A percentile compares a stretch with the other conserved stretches of the same genome.
phyloP scores from a whole-genome alignment of 805 yeast species.

The Ogataea kodamae region DNA sequence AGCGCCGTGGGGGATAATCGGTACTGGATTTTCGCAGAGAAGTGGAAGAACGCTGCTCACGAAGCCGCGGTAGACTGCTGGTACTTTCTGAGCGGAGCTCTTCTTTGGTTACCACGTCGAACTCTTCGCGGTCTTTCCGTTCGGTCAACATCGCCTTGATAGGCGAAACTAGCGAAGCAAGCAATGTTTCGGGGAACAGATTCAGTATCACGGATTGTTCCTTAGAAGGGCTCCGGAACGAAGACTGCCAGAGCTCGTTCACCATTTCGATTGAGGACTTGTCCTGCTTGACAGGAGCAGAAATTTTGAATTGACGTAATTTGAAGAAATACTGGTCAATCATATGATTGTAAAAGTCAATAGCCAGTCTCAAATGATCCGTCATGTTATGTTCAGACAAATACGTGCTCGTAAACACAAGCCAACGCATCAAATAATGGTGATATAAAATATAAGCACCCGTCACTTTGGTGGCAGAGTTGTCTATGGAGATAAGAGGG shows the following conservation, averaged over 20 bases:
- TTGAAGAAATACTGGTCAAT: slow-evolving; percentile 15
- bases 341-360: slow-evolving; percentile 13
- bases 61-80: slow-evolving; percentile 12
- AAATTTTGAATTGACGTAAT: slow-evolving; percentile 12
- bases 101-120: slow-evolving; percentile 43
- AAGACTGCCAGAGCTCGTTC: slow-evolving; percentile 13
- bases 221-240: slow-evolving; percentile 1
- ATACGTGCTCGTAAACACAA: slow-evolving; percentile 35
- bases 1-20: slow-evolving; percentile 15
- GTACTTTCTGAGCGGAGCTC: slow-evolving; percentile 20
- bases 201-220: slow-evolving; percentile 2
- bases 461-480: slow-evolving; percentile 32
- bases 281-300: slow-evolving; percentile 4
- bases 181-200: slow-evolving; percentile 15
- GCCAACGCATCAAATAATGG: slow-evolving; percentile 49
- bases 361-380: slow-evolving; percentile 6
- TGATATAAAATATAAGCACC: slow-evolving; percentile 53
- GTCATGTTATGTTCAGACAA: slow-evolving; percentile 14
- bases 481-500: slow-evolving; percentile 32
- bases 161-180: slow-evolving; percentile 18
- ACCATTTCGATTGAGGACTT: slow-evolving; percentile 7
- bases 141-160: slow-evolving; percentile 7
- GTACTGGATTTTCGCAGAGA: slow-evolving; percentile 10
- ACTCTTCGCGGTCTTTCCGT: slow-evolving; percentile 33
- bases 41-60: slow-evolving; percentile 12